Conservation (phyloP, 495 filamentous ascomycete species). For the Penicillium simplicissimum region DNA sequence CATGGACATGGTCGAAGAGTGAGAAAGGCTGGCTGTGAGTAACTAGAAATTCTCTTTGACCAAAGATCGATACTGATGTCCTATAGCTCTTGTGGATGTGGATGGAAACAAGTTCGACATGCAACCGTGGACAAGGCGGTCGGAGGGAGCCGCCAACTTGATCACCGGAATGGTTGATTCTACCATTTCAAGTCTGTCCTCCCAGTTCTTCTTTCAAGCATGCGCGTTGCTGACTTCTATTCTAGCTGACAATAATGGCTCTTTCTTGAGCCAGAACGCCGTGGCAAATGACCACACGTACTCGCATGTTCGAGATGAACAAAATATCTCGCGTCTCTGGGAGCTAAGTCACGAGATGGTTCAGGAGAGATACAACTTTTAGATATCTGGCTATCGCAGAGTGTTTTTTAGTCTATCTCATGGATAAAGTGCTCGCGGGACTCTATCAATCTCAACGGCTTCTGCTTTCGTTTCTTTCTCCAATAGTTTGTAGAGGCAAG, state of each 20-base stretch:
- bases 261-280: constrained; percentile 20
- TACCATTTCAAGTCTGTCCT: constrained; percentile 20
- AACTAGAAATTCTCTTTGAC: too few relatives aligned
- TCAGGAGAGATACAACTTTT: constrained; percentile 9
- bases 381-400: background rate
- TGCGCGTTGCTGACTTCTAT: background rate
- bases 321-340: constrained; percentile 23
- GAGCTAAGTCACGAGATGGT: constrained; percentile 20
- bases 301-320: constrained; percentile 17
- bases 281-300: constrained; percentile 23
- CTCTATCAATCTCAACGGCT: constrained; percentile 5
- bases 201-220: background rate
- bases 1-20: constrained; percentile 7
- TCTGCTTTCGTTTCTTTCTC: constrained; percentile 25
- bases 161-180: constrained; percentile 29
- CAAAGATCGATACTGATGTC: background rate
- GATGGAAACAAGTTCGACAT: constrained; percentile 17
- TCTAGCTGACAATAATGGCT: constrained; percentile 4
- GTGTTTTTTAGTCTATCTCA: background rate
- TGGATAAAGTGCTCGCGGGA: background rate
- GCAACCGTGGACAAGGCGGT: constrained; percentile 17
- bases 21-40: constrained; percentile 18
- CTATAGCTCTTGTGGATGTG: constrained; percentile 13
- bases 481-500: constrained; percentile 27
- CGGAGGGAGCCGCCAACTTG: constrained; percentile 24